These are phyloP conservation scores for Fusarium sp. DNA, from an alignment of 2,329 filamentous ascomycete genomes.

Conservation along the genomic window DNA sequence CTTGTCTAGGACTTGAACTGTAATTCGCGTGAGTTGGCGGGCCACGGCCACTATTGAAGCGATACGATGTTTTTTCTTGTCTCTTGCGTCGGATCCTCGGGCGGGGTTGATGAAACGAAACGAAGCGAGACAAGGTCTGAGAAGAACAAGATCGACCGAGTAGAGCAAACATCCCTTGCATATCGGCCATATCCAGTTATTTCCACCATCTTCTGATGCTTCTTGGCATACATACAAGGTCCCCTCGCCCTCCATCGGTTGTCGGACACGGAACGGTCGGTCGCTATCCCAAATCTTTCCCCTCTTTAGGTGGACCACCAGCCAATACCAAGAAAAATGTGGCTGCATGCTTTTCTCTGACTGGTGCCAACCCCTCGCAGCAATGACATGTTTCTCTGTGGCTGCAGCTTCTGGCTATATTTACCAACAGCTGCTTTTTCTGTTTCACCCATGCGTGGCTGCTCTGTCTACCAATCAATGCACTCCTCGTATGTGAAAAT, in stretches of 20 bases:
- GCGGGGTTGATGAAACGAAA: neutral
- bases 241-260: slow-evolving; percentile 10
- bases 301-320: neutral
- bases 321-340: slow-evolving; percentile 3
- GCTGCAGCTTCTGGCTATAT: slow-evolving; percentile 26
- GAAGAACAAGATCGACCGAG: neutral
- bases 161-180: neutral
- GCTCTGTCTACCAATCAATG: slow-evolving; percentile 25
- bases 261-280: slow-evolving; percentile 17
- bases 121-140: neutral
- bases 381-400: slow-evolving; percentile 2
- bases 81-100: slow-evolving; percentile 15
- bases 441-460: slow-evolving; percentile 29
- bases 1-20: slow-evolving; percentile 2
- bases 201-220: neutral
- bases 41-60: slow-evolving; percentile 5
- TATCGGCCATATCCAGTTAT: neutral
- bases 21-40: neutral
- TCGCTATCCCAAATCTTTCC: neutral
- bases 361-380: slow-evolving; percentile 23
- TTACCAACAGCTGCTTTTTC: neutral
- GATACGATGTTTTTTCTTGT: slow-evolving; percentile 4
- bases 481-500: slow-evolving; percentile 20
- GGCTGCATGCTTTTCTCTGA: slow-evolving; percentile 20
- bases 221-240: no score